A percentile compares a stretch with the other conserved stretches of the same genome.
Evolutionary conservation across 768 basidiomycete species (phyloP).

Genomic region (Suillus decipiens): DNA sequence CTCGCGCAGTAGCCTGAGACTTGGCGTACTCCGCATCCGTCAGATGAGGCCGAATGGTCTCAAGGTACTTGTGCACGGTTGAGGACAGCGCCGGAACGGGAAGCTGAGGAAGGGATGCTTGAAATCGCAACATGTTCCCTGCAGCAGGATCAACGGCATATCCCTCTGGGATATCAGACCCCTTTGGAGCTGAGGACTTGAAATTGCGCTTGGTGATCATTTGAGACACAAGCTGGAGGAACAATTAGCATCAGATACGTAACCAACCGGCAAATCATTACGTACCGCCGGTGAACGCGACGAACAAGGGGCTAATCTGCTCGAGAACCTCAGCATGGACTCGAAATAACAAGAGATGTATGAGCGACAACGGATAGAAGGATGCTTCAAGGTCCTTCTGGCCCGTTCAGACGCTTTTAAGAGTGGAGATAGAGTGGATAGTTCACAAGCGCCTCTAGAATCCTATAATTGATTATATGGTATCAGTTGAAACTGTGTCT

Average conservation of each 20-base stretch:
- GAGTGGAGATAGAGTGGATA: slow-evolving; percentile 21
- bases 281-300: slow-evolving; percentile 20
- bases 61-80: slow-evolving; percentile 87
- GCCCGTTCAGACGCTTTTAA: slow-evolving; percentile 10
- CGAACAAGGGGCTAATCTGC: slow-evolving; percentile 19
- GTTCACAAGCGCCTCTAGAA: slow-evolving; percentile 1
- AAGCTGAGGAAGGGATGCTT: slow-evolving; percentile 70
- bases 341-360: not conserved
- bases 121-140: slow-evolving; percentile 71
- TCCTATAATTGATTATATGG: not conserved
- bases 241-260: too few relatives aligned
- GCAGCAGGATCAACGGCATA: slow-evolving; percentile 58
- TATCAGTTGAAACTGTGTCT: slow-evolving; percentile 5
- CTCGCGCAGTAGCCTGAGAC: slow-evolving; percentile 59
- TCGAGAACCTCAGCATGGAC: slow-evolving; percentile 24
- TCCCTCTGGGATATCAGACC: slow-evolving; percentile 42
- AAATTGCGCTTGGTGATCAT: slow-evolving; percentile 34
- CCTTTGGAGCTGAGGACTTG: slow-evolving; percentile 31
- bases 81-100: slow-evolving; percentile 85
- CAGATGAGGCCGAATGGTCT: slow-evolving; percentile 78
- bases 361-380: slow-evolving; percentile 11
- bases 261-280: slow-evolving; percentile 9
- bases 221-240: slow-evolving; percentile 18
- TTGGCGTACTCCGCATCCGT: slow-evolving; percentile 59
- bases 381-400: slow-evolving; percentile 9